Evolutionary conservation across 768 basidiomycete genomes (phyloP).

Genomic region (Pleurotus salmoneostramineus): DNA sequence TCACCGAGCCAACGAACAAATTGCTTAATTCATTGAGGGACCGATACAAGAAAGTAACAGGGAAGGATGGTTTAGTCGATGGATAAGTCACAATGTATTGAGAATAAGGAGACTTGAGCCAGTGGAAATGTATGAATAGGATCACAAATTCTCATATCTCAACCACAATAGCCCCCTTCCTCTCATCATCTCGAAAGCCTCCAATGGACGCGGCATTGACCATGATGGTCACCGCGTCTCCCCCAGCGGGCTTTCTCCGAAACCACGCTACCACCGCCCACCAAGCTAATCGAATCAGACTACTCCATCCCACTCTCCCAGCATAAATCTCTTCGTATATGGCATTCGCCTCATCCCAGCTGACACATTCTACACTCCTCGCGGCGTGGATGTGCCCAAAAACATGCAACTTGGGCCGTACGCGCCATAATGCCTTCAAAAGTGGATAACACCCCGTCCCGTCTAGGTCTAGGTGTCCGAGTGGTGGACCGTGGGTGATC

Average conservation of each 20-base stretch:
- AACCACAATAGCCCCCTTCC: slow-evolving; percentile 22
- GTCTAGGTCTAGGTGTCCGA: slow-evolving; percentile 24
- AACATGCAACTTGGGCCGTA: slow-evolving; percentile 30
- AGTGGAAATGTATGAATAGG: neutral
- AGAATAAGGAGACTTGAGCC: neutral
- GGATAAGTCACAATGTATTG: neutral
- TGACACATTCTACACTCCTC: slow-evolving; percentile 25
- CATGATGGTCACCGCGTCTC: slow-evolving; percentile 18
- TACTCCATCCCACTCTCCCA: slow-evolving; percentile 10
- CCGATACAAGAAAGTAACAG: neutral
- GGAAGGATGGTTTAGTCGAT: neutral
- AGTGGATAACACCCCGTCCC: slow-evolving; percentile 28
- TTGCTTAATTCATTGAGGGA: neutral
- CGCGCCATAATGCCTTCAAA: slow-evolving; percentile 24
- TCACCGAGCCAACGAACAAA: neutral
- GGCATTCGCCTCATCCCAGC: slow-evolving; percentile 26
- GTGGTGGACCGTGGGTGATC: slow-evolving; percentile 38
- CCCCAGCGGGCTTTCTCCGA: slow-evolving; percentile 3
- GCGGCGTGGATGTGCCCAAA: slow-evolving; percentile 39
- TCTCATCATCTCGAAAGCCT: slow-evolving; percentile 17
- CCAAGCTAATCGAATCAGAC: slow-evolving; percentile 13
- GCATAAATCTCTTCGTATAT: slow-evolving; percentile 24
- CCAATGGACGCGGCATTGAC: slow-evolving; percentile 29
- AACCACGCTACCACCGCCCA: slow-evolving; percentile 10
- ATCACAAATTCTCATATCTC: slow-evolving; percentile 18